Base-by-base conservation (phyloP, 805 yeast genomes). In the Kluyveromyces dobzhanskii region DNA sequence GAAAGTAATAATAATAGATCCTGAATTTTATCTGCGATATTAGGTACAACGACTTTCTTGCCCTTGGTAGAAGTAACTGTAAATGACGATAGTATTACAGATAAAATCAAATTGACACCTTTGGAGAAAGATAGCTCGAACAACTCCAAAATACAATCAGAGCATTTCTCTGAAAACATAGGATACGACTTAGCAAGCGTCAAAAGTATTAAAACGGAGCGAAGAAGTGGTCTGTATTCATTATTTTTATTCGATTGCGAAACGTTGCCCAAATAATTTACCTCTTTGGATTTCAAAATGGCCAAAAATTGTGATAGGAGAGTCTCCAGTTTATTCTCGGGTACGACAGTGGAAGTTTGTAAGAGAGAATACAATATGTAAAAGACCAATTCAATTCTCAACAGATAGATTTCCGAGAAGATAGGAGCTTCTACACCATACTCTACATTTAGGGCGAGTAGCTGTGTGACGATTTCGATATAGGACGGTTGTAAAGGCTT, bases 341-440 rank as follows among this genome's bases (percentile, higher is more conserved):
- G 48, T 13, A 46, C 40, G 32, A 16, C 36, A 28, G 45, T 48
- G 4, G 49, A 36, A 18, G 50, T 43, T 25, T 46, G 53, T 29
- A 56, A 51, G 39, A 43, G 49, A 35, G 57, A 49, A 53, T 49
- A 57, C 16, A 59, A 37, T 14, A 56, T 53, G 64, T 56, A 76
- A 69, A 61, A 87, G 69, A 42, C 83, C 69, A 85, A 60, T 50
- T 85, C 88, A 29, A 79, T 65, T 36, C 94, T 70, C 37, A 73
- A 83, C 34, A 73, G 69, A 47, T 70, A 76, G 2, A 80, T 66
- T 14, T 70, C 71, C 3, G 61, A 57, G 49, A 76, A 75, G 4
- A 70, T 39, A 1, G 69, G 64, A 1, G 72, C 60, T 2, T 74
- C 67, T 2, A 69, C 58, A 7, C 82, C 83, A 42, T 73, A 77